A percentile compares a stretch with the other conserved stretches of the same genome.
phyloP scores from a whole-genome alignment of 306 rosid species.

The Fragaria vesca region DNA sequence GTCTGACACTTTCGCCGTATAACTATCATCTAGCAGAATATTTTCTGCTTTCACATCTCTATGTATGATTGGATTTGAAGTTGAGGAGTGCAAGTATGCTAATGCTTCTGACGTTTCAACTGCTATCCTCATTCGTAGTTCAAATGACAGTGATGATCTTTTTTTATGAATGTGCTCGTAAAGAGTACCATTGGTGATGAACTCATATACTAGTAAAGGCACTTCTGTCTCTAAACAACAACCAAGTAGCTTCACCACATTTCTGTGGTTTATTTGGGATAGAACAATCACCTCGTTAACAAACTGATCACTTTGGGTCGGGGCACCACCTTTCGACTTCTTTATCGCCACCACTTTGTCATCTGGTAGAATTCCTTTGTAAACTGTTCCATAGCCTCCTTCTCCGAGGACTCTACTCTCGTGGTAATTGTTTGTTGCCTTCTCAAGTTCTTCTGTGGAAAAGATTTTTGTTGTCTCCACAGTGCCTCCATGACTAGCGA shows the following conservation, averaged over 20 bases:
- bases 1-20: too few relatives aligned
- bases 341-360: conserved; percentile 5
- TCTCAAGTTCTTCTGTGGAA: conserved; percentile 4
- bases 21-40: neutral
- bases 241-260: conserved; percentile 12
- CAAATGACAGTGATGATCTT: neutral
- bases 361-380: conserved; percentile 7
- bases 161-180: neutral
- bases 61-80: neutral
- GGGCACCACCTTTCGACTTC: neutral
- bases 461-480: conserved; percentile 8
- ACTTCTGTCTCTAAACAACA: conserved; percentile 13
- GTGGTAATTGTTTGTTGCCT: conserved; percentile 17
- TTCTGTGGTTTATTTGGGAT: conserved; percentile 7
- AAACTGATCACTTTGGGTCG: neutral
- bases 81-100: neutral
- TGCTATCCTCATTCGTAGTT: conserved; percentile 2
- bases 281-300: conserved; percentile 10
- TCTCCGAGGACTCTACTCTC: neutral
- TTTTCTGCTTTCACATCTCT: conserved; percentile 6
- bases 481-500: neutral
- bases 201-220: conserved; percentile 13
- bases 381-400: conserved; percentile 25
- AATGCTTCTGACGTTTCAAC: conserved; percentile 10
- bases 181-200: neutral